Conservation (phyloP, 306 rosid genomes). For the Albizia julibrissin region DNA sequence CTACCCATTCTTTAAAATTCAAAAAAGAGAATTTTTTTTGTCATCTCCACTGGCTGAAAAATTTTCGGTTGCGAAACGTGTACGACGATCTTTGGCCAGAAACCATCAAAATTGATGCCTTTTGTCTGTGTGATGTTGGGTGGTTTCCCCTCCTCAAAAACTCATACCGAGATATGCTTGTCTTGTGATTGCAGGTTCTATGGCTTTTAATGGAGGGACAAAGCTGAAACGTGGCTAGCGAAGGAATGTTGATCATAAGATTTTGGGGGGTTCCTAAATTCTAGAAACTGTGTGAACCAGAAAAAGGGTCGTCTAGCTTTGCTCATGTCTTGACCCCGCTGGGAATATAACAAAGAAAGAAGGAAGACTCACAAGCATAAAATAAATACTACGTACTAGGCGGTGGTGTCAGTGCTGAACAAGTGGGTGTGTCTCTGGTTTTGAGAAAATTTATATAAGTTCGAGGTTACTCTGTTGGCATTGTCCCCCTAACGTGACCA, state of each 20-base stretch:
- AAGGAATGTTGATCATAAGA: constrained; percentile 45
- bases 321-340: constrained; percentile 32
- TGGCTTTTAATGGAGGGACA: constrained; percentile 33
- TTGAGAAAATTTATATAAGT: constrained; percentile 48
- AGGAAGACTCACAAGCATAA: constrained; percentile 30
- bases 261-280: constrained; percentile 19
- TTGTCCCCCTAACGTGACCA: constrained; percentile 67
- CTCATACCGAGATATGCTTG: constrained; percentile 36
- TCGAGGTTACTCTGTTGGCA: constrained; percentile 48
- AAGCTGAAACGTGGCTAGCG: constrained; percentile 31
- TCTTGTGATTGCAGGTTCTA: constrained; percentile 39
- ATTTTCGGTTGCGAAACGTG: constrained; percentile 21
- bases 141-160: constrained; percentile 26
- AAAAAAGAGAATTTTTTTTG: neutral
- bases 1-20: constrained; percentile 6
- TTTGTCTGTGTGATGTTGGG: constrained; percentile 39
- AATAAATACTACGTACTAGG: constrained; percentile 34
- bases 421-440: constrained; percentile 69
- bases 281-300: constrained; percentile 23
- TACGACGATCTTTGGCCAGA: constrained; percentile 27
- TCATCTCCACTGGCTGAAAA: neutral
- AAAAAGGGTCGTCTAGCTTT: constrained; percentile 27
- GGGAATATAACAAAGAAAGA: constrained; percentile 41
- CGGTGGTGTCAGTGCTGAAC: constrained; percentile 77
- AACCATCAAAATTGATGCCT: constrained; percentile 35